phyloP scores from a whole-genome alignment of 2,329 filamentous ascomycete genomes.

The Chrysoporthe cubensis region DNA sequence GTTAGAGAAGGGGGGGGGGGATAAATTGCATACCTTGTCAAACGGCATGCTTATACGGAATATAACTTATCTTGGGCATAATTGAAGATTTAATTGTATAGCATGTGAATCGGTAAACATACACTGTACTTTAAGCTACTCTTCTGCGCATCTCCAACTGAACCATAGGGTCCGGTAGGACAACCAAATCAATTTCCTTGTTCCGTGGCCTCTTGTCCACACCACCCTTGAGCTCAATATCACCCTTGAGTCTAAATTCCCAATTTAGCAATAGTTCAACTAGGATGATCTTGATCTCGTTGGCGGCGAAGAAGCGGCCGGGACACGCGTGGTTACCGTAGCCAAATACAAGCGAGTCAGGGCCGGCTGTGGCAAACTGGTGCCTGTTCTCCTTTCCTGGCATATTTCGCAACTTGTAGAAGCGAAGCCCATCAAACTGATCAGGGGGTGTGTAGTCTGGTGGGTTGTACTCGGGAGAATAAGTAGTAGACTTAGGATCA shows the following conservation, averaged over 20 bases:
- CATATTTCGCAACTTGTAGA: neutral
- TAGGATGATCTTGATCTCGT: conserved; percentile 43
- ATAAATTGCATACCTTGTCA: too few relatives aligned
- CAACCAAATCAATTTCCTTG: neutral
- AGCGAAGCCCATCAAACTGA: conserved; percentile 12
- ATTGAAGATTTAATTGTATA: too few relatives aligned
- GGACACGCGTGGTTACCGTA: conserved; percentile 46
- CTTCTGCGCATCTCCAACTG: neutral
- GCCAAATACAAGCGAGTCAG: conserved; percentile 42
- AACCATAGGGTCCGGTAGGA: neutral
- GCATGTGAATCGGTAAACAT: too few relatives aligned
- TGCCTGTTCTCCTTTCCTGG: conserved; percentile 30
- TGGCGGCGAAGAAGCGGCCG: conserved; percentile 43
- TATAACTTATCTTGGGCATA: too few relatives aligned
- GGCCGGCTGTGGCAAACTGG: conserved; percentile 46
- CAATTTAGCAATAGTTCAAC: conserved; percentile 35
- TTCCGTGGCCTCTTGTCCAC: conserved; percentile 4
- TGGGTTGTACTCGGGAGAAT: neutral
- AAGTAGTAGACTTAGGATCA: neutral
- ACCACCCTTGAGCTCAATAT: neutral
- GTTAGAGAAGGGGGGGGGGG: too few relatives aligned
- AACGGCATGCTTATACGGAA: too few relatives aligned
- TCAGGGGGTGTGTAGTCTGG: neutral
- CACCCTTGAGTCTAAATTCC: conserved; percentile 28
- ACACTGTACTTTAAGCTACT: neutral